phyloP scores from a whole-genome alignment of 768 basidiomycete species.

The Terana coerulea region DNA sequence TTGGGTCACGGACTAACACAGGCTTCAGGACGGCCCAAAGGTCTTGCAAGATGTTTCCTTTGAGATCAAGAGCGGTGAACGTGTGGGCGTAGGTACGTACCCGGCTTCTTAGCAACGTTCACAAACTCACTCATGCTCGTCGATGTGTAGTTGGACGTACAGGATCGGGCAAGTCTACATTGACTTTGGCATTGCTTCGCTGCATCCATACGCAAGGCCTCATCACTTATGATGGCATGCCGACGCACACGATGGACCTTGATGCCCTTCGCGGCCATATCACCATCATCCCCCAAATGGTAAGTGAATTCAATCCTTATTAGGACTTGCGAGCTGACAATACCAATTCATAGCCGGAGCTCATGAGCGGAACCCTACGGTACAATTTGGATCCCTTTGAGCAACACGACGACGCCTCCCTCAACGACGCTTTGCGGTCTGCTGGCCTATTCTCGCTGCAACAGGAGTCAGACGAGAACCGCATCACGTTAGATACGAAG shows the following conservation, averaged over 20 bases:
- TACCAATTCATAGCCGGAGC: constrained; percentile 42
- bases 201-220: constrained; percentile 50
- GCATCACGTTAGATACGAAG: constrained; percentile 39
- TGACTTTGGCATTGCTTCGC: constrained; percentile 50
- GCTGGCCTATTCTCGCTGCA: constrained; percentile 43
- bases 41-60: constrained; percentile 51
- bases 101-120: not conserved
- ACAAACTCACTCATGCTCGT: not conserved
- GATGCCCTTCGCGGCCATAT: constrained; percentile 48
- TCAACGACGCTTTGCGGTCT: constrained; percentile 45
- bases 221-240: constrained; percentile 47
- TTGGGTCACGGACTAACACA: not conserved
- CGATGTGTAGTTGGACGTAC: constrained; percentile 46
- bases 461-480: constrained; percentile 30
- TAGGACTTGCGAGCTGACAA: constrained; percentile 42
- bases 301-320: constrained; percentile 22
- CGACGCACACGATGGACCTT: constrained; percentile 44
- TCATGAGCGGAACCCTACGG: constrained; percentile 52
- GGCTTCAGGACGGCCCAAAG: constrained; percentile 42
- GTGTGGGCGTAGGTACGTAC: constrained; percentile 45
- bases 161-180: constrained; percentile 48
- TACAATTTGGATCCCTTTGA: constrained; percentile 57
- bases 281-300: constrained; percentile 57
- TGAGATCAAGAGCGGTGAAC: constrained; percentile 49
- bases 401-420: constrained; percentile 46